Conservation (phyloP, 345 rosid genomes). For the Salix dunnii region DNA sequence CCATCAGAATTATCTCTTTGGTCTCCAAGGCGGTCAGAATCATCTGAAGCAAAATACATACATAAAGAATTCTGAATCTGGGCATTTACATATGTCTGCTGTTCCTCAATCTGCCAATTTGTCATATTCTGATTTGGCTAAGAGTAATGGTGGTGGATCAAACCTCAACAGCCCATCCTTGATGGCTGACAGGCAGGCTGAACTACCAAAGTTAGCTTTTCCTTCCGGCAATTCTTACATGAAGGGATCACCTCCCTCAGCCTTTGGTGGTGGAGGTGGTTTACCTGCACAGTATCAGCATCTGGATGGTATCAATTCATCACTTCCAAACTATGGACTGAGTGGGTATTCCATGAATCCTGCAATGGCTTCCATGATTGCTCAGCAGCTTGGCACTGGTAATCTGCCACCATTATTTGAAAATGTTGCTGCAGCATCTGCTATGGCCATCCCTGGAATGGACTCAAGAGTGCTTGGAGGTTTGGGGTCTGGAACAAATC, state of each 20-base stretch:
- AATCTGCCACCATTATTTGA: constrained; percentile 63
- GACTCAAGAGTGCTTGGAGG: constrained; percentile 64
- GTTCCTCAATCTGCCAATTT: constrained; percentile 27
- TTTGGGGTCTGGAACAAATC: constrained; percentile 35
- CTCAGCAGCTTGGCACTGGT: constrained; percentile 56
- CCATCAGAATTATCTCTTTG: constrained; percentile 46
- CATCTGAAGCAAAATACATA: constrained; percentile 39
- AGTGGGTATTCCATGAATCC: constrained; percentile 57
- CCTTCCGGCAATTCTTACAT: constrained; percentile 41
- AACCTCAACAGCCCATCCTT: constrained; percentile 37
- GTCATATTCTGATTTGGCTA: constrained; percentile 32
- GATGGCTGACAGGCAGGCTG: constrained; percentile 43
- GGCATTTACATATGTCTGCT: constrained; percentile 33
- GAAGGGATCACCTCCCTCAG: constrained; percentile 64
- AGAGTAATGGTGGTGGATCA: constrained; percentile 35
- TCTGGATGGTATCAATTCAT: constrained; percentile 42
- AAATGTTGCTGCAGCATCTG: constrained; percentile 61
- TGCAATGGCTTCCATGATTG: constrained; percentile 53
- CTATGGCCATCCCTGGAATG: constrained; percentile 54
- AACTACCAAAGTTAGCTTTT: constrained; percentile 38
- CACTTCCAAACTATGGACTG: constrained; percentile 45
- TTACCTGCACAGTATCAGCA: constrained; percentile 52
- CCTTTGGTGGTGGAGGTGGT: constrained; percentile 47
- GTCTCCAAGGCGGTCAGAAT: constrained; percentile 41
- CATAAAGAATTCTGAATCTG: constrained; percentile 36